Base-by-base conservation (phyloP, 208 protist genomes). In the Wallacemonas sp. region DNA sequence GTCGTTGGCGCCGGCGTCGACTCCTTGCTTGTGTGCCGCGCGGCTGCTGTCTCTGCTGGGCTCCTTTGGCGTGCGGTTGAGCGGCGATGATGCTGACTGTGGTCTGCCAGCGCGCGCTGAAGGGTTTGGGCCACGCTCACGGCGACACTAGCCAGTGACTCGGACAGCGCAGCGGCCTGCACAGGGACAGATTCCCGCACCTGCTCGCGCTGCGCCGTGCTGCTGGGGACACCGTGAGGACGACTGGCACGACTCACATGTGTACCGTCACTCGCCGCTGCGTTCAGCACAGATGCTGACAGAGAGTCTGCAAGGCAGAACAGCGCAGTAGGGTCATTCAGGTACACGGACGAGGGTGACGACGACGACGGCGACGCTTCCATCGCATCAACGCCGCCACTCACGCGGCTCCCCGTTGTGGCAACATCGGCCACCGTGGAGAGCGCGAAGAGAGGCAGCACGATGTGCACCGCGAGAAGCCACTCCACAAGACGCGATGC, bases 71-170 rank as follows among this genome's bases (percentile, higher is more conserved):
- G 31, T 54, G 46, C 44, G 12, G 54, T 33, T 21, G 54, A 26
- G 9, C 19, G 22, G 54, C 5, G n/a, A 41, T 60, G 61, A 41
- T 68, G 72, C 21, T 38, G 22, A 36, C 19, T 24, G 22, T 56
- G 49, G 31, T 60, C 68, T 31, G 56, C 62, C 34, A 74, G 55
- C 12, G 79, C 73, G 41, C 82, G 64, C 56, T 79, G 72, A 38
- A 88, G 36, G 15, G 62, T 71, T 45, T 66, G 68, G 11, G 77
- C 67, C n/a, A 68, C 54, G 38, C 21, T 26, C 30, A 85, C 63
- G 11, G 72, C 82, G 26, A 79, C 45, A 41, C 55, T 72, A 17
- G 74, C 82, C 17, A 88, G 28, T 27, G 64, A 79, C 45, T 84
- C 77, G n/a, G 73, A 73, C 51, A 79, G 62, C 22, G 55, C 59